phyloP scores from a whole-genome alignment of 768 basidiomycete genomes.

The Kwoniella bestiolae region DNA sequence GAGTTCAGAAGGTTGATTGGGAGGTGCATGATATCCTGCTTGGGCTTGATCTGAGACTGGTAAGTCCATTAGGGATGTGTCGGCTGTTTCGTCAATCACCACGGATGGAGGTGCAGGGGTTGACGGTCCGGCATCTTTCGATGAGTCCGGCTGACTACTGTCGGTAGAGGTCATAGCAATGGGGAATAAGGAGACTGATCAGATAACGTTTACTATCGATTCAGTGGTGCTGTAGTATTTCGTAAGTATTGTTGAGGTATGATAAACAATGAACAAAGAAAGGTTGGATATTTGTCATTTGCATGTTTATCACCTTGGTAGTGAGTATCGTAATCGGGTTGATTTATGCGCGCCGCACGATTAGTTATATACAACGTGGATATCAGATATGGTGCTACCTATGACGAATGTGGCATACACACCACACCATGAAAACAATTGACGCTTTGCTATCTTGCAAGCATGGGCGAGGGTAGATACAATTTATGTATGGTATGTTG shows the following conservation, averaged over 20 bases:
- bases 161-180: neutral
- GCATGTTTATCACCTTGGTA: no score
- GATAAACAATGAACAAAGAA: neutral
- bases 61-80: neutral
- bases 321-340: no score
- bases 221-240: no score
- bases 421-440: neutral
- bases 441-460: neutral
- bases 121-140: neutral
- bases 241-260: no score
- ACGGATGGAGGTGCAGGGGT: neutral
- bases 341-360: no score
- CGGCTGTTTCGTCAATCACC: constrained; percentile 4
- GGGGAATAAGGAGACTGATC: neutral
- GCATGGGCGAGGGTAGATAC: neutral
- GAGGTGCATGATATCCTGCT: constrained; percentile 11
- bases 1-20: constrained; percentile 1
- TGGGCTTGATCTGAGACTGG: neutral
- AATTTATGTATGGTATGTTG: constrained; percentile 7
- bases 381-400: neutral
- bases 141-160: neutral
- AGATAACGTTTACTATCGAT: no score
- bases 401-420: constrained; percentile 2
- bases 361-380: constrained; percentile 7
- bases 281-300: neutral